Evolutionary conservation across 2,329 filamentous ascomycete species (phyloP), one percentile per base, ranked within the genome.

Genomic region (Helotiales sp.): DNA sequence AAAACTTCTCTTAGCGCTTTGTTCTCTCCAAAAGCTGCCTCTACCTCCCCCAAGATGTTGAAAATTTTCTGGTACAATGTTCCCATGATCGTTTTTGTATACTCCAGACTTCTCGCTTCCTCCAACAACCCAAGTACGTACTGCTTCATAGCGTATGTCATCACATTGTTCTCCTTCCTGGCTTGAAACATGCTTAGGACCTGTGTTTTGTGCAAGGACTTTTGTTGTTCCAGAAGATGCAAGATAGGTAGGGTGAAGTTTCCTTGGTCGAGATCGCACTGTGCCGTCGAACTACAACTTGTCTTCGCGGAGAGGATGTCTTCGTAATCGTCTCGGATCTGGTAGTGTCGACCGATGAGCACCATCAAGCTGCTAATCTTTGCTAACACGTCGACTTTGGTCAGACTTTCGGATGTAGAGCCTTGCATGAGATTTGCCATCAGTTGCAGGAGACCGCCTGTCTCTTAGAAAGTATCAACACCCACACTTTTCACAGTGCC

Each of bases 291-390:
- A 47, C 31, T 58, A 19, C 10, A 2, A 42, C 38, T 44, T 7
- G 24, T 44, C 7, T 22, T 33, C 27, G 55, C 47, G 10, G 22
- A 25, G 6, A 34, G n/a, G 19, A 59, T 36, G 13, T 59, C 34
- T 25, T 53, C 40, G 31, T 52, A 55, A 34, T 59, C 53, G 29
- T 59, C 57, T 8, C 52, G 30, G 24, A 59, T 49, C 42, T 59
- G 57, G 27, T 42, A 59, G 27, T 42, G 53, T 15, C 57, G 57
- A 4, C 57, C 57, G 1, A 59, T 24, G 5, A 59, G 4, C 13
- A 47, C 25, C 22, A 48, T 53, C 25, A 59, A 49, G 9, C 10
- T 51, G 44, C 44, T 40, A 17, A 47, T 17, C 24, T 13, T 40
- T 15, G 29, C n/a, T 31, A 24, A n/a, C n/a, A n/a, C n/a, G n/a